A percentile compares a stretch with the other conserved stretches of the same genome.
These are phyloP conservation scores for Cryomyces minteri DNA, from an alignment of 495 filamentous ascomycete genomes.

Conservation along the genomic window DNA sequence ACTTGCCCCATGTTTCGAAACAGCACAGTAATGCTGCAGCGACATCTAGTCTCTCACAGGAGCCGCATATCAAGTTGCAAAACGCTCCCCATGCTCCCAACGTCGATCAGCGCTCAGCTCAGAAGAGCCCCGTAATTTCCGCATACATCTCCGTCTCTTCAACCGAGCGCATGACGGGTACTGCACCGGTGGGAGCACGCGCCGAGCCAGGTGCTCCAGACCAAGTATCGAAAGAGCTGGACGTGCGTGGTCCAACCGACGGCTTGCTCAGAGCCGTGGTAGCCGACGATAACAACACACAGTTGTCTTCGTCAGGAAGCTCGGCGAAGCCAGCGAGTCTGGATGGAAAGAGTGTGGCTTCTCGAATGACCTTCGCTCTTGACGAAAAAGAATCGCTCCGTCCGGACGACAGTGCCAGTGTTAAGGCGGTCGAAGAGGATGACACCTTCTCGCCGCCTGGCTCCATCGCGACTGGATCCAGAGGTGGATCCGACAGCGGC, in stretches of 20 bases:
- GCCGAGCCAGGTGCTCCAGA: neutral
- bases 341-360: conserved; percentile 81
- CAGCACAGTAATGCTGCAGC: no score
- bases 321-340: conserved; percentile 75
- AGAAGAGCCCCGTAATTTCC: no score
- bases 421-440: conserved; percentile 80
- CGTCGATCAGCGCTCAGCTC: no score
- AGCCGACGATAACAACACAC: conserved; percentile 30
- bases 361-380: conserved; percentile 75
- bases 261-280: conserved; percentile 7
- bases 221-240: conserved; percentile 1
- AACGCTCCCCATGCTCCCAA: no score
- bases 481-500: conserved; percentile 64
- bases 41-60: no score
- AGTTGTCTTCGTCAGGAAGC: conserved; percentile 39
- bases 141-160: no score
- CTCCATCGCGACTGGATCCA: conserved; percentile 52
- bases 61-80: no score
- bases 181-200: conserved; percentile 2
- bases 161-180: neutral
- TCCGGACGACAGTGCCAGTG: conserved; percentile 85
- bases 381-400: conserved; percentile 90
- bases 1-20: no score
- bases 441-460: conserved; percentile 55
- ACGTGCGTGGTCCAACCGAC: neutral